These are phyloP conservation scores for Dichotomocladium elegans DNA, from an alignment of 371 early-diverging fungal genomes.

Conservation along the genomic window DNA sequence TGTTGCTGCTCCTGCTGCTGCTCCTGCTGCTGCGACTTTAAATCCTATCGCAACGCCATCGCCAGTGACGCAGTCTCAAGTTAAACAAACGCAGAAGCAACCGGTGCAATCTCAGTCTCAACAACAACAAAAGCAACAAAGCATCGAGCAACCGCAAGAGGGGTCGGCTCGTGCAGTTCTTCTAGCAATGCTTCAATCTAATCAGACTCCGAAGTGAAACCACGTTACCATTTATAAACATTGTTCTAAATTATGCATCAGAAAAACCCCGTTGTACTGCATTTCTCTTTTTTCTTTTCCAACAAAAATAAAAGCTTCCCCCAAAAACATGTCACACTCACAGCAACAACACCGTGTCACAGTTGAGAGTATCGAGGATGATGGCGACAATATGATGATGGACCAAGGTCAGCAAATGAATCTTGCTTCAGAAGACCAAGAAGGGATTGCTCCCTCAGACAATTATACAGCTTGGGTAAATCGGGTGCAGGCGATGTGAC, in stretches of 20 bases:
- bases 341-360: constrained; percentile 3
- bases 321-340: no score
- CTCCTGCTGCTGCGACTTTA: neutral
- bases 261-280: no score
- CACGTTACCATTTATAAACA: no score
- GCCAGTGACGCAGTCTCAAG: no score
- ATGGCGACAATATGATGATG: neutral
- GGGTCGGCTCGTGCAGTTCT: no score
- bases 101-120: no score
- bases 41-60: no score
- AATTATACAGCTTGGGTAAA: constrained; percentile 1
- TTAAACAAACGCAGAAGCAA: no score
- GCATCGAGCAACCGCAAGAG: no score
- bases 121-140: neutral
- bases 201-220: no score
- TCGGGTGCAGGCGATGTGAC: neutral
- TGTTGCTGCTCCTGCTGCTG: neutral
- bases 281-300: neutral
- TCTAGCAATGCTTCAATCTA: no score
- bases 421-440: neutral
- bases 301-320: neutral
- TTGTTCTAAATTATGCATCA: no score
- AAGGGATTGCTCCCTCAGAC: neutral
- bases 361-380: constrained; percentile 2
- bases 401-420: neutral